A percentile compares a stretch with the other conserved stretches of the same genome.
Conservation (phyloP, 495 filamentous ascomycete species). For the Trichoderma orchidacearum region DNA sequence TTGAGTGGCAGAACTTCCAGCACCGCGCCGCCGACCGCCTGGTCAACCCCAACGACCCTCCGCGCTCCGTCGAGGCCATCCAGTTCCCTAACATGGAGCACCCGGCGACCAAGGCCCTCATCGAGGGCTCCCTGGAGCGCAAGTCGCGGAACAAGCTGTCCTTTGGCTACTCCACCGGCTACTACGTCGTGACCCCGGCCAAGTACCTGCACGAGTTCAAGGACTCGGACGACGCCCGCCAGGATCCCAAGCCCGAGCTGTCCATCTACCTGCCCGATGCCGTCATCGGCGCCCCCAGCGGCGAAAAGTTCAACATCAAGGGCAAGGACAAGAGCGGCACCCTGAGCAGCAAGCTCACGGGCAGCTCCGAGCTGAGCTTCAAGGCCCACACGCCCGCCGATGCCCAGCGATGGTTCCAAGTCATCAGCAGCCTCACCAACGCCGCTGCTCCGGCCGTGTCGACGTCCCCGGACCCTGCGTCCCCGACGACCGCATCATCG, state of each 20-base stretch:
- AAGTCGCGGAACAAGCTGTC: slow-evolving; percentile 65
- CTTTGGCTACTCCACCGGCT: slow-evolving; percentile 64
- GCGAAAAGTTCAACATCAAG: slow-evolving; percentile 83
- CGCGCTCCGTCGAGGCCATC: slow-evolving; percentile 56
- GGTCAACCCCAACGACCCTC: slow-evolving; percentile 64
- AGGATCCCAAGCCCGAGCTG: slow-evolving; percentile 72
- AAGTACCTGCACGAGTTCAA: slow-evolving; percentile 94
- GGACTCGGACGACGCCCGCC: slow-evolving; percentile 69
- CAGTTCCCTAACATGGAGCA: slow-evolving; percentile 83
- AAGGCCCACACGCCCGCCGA: slow-evolving; percentile 59
- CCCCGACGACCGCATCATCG: background rate
- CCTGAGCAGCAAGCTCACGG: slow-evolving; percentile 37
- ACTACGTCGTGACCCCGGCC: slow-evolving; percentile 79
- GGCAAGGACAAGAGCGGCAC: slow-evolving; percentile 63
- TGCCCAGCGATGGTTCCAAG: slow-evolving; percentile 71
- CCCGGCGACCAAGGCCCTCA: slow-evolving; percentile 60
- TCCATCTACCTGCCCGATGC: slow-evolving; percentile 91
- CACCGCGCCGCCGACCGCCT: slow-evolving; percentile 52
- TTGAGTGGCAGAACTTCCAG: slow-evolving; percentile 82
- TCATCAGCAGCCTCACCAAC: slow-evolving; percentile 39
- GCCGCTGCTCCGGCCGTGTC: slow-evolving; percentile 15
- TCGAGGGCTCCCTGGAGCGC: slow-evolving; percentile 77
- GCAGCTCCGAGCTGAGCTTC: slow-evolving; percentile 38
- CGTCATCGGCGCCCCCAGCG: slow-evolving; percentile 56
- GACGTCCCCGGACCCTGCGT: background rate